Conservation (phyloP, 768 basidiomycete genomes). For the Xerocomellus amylosporus region DNA sequence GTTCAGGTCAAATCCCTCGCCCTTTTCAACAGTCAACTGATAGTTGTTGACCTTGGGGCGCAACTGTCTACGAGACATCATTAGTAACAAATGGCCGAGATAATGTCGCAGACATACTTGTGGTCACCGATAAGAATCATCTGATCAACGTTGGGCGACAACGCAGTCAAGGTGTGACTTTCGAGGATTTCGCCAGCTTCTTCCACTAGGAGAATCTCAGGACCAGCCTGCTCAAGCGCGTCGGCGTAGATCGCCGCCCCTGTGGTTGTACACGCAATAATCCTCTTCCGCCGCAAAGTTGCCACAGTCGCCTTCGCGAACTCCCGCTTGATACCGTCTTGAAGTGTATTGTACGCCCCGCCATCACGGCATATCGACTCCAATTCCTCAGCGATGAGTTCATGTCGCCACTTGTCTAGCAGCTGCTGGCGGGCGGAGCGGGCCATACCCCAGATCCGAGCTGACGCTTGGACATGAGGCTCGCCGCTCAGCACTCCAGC, state of each 20-base stretch:
- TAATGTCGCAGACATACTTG: slow-evolving; percentile 42
- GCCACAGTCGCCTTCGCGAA: slow-evolving; percentile 32
- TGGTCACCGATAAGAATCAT: slow-evolving; percentile 71
- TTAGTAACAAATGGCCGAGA: neutral
- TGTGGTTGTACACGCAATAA: slow-evolving; percentile 69
- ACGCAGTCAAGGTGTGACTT: slow-evolving; percentile 59
- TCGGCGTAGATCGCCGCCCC: slow-evolving; percentile 59
- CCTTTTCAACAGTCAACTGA: slow-evolving; percentile 61
- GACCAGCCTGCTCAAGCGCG: slow-evolving; percentile 41
- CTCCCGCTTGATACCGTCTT: slow-evolving; percentile 33
- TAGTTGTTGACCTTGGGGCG: slow-evolving; percentile 73
- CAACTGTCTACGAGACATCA: slow-evolving; percentile 55
- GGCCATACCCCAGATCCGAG: slow-evolving; percentile 41
- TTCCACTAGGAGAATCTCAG: slow-evolving; percentile 59
- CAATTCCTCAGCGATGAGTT: slow-evolving; percentile 32
- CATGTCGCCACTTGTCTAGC: slow-evolving; percentile 34
- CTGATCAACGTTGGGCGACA: slow-evolving; percentile 45
- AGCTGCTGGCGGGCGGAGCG: slow-evolving; percentile 26
- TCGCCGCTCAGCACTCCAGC: slow-evolving; percentile 41
- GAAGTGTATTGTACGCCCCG: slow-evolving; percentile 38
- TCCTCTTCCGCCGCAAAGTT: slow-evolving; percentile 44
- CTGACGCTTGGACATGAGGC: slow-evolving; percentile 24
- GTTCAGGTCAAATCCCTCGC: slow-evolving; percentile 65
- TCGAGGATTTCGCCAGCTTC: slow-evolving; percentile 74
- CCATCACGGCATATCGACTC: slow-evolving; percentile 30